Evolutionary conservation across 1,284 basidiomycete species (phyloP), one percentile per base, ranked within the genome.

Genomic region (Cryptococcus jaspeensis): DNA sequence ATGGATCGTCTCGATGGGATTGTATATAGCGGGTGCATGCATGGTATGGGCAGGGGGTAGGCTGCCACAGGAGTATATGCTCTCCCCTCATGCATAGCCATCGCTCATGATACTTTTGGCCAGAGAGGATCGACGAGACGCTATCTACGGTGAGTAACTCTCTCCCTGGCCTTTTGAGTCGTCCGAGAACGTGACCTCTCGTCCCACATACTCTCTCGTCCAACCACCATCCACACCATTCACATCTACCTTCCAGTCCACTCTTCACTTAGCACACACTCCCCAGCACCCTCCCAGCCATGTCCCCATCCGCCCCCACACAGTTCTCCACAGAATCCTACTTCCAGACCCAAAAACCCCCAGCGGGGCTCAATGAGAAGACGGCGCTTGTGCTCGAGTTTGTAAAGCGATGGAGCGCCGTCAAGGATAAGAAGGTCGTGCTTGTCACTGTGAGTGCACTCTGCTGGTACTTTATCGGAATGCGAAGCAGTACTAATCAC

Each of bases 251-350:
- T n/a, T 42, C 8, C 40, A 22, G 22, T 42, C 40, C 40, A 42
- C 40, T 22, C 22, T 42, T 22, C 15, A n/a, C 22, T 7, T 16
- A 42, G n/a, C 40, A 42, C 40, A 22, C 20, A 41, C 40, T 16
- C 40, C 11, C 5, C 22, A n/a, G 40, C 40, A 7, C 40, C 15
- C 40, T 13, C 40, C 7, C 12, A 4, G n/a, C 40, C 40, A n/a
- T n/a, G 22, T 42, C 40, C 40, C 11, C n/a, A 9, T 13, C 40
- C 40, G 40, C 22, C 54, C 25, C 50, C 52, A n/a, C 48, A 23
- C 40, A 43, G 37, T 92, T 92, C 80, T 91, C 89, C 16, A 88
- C 92, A 32, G 89, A 92, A 65, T 81, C 82, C 3, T 96, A 94
- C 79, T 96, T 94, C 72, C 85, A 84, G 44, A 90, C 89, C 0